Evolutionary conservation across 2,329 filamentous ascomycete genomes (phyloP), one percentile per base, ranked within the genome.

Genomic region (Alternaria triticina): DNA sequence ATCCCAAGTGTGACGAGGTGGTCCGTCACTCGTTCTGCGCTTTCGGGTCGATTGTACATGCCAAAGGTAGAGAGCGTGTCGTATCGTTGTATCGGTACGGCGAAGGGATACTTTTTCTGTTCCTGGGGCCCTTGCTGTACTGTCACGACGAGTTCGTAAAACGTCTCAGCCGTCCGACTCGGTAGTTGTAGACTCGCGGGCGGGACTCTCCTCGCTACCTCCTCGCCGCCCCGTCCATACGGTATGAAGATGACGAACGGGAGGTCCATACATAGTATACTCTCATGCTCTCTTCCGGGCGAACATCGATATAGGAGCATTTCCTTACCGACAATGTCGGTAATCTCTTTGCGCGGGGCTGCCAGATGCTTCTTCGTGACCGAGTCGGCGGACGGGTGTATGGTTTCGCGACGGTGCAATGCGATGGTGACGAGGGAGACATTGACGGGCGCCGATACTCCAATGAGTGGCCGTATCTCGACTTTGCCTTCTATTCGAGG

Each of bases 211-310:
- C 94, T 86, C 70, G 94, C 96, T 25, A 91, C 90, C 81, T 98
- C 96, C 79, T 96, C 92, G 59, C 94, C 94, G 52, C 93, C 93
- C 71, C 94, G 89, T 43, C 95, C 95, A 77, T 94, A 98, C 3
- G 96, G 96, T 77, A 99, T 97, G 81, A 98, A 98, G 62, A 99
- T 88, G 45, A 98, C 92, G 78, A 99, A 99, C 1, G 96, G 96
- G 17, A 99, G 84, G 80, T 99, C 96, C 96, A 99, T 98, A 71
- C 91, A 90, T 67, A 97, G 90, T 62, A 99, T 91, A 74, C 88
- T 92, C 78, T 98, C 96, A 50, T 90, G 90, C 76, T 97, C 93
- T 78, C 89, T 91, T 50, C 94, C 94, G 3, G 91, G 87, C 2
- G 91, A 87, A 80, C 94, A 97, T 70, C 94, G 89, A 79, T 95